Conservation (phyloP, 176 grass and related monocot genomes). For the Oryza glumipatula region DNA sequence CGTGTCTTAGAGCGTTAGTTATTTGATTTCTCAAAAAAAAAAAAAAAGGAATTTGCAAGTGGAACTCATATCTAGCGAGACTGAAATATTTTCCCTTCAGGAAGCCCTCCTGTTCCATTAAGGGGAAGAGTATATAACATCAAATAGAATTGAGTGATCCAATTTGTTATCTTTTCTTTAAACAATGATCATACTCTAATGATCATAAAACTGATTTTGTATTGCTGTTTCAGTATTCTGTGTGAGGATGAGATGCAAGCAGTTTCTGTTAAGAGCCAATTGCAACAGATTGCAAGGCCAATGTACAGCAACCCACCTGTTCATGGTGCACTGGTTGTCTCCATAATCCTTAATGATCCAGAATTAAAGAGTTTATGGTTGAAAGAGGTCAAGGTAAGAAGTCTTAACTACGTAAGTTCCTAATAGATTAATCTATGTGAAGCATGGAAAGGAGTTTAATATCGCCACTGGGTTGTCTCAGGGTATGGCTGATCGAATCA, state of each 20-base stretch:
- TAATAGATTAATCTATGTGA: not conserved
- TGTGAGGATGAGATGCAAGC: conserved; percentile 95
- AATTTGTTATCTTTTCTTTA: not conserved
- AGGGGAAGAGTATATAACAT: conserved; percentile 14
- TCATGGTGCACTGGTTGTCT: conserved; percentile 90
- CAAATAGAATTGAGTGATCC: not conserved
- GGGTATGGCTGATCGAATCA: conserved; percentile 95
- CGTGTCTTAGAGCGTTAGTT: not conserved
- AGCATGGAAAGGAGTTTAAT: conserved; percentile 7
- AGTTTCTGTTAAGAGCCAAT: conserved; percentile 91
- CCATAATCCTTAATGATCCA: conserved; percentile 83
- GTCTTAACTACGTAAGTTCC: conserved; percentile 10
- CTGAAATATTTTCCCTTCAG: not conserved
- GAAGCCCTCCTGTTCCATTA: not conserved
- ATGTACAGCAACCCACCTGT: conserved; percentile 99
- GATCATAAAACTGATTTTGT: not conserved
- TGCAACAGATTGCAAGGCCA: conserved; percentile 92
- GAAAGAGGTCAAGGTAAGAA: conserved; percentile 88
- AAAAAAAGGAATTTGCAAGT: not conserved
- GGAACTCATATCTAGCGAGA: not conserved
- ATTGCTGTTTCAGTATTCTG: conserved; percentile 65
- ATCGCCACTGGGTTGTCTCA: conserved; percentile 35
- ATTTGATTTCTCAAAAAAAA: conserved; percentile 23
- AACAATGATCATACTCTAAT: conserved; percentile 10
- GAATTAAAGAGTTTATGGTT: conserved; percentile 91